phyloP scores from a whole-genome alignment of 768 basidiomycete genomes.

The Pleurotus tuoliensis region DNA sequence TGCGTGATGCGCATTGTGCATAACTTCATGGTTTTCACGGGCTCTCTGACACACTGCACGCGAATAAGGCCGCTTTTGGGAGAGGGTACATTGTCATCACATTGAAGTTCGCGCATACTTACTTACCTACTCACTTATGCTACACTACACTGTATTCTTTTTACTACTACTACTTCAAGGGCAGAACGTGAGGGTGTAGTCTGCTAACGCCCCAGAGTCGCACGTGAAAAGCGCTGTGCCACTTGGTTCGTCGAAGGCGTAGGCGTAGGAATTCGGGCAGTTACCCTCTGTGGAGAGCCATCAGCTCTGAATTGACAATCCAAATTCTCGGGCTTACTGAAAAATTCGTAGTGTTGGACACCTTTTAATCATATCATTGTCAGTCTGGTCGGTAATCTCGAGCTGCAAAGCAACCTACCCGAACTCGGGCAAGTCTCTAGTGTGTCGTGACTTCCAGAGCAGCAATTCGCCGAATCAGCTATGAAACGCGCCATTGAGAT shows the following conservation, averaged over 20 bases:
- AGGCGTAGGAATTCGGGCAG: conserved; percentile 33
- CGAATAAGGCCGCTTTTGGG: no score
- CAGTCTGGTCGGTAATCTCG: neutral
- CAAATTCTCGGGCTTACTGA: conserved; percentile 10
- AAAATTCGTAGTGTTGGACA: conserved; percentile 21
- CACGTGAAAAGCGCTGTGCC: conserved; percentile 46
- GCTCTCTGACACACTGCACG: no score
- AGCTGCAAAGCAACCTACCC: conserved; percentile 15
- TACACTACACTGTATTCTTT: no score
- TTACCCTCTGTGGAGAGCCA: conserved; percentile 17
- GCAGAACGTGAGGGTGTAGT: conserved; percentile 35
- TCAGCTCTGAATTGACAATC: neutral
- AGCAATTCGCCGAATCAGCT: conserved; percentile 29
- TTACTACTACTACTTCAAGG: conserved; percentile 12
- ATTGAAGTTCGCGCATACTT: no score
- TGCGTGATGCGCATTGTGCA: no score
- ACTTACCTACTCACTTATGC: no score
- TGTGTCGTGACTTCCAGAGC: conserved; percentile 28
- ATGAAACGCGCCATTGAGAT: neutral
- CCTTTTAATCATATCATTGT: conserved; percentile 10
- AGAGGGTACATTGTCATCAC: no score
- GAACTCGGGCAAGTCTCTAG: conserved; percentile 31
- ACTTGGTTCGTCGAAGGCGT: conserved; percentile 41
- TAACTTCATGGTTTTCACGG: no score
- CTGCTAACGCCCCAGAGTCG: conserved; percentile 17